Evolutionary conservation across 2,329 filamentous ascomycete species (phyloP), one percentile per base, ranked within the genome.

Genomic region (Cyanodermella asteris): DNA sequence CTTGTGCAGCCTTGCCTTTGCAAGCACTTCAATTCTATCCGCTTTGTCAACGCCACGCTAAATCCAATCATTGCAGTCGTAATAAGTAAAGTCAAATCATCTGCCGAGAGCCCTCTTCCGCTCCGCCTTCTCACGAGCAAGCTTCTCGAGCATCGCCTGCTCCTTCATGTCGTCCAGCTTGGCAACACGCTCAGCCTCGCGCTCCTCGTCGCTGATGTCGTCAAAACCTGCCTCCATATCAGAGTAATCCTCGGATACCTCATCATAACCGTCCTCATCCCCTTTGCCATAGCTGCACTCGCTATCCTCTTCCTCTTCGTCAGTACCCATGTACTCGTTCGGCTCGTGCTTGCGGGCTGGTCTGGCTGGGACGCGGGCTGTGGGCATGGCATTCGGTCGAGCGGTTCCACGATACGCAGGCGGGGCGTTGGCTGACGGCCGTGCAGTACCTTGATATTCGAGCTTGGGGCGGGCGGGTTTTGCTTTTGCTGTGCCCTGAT

Each of bases 211-310:
- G 27, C 54, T 51, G 24, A 59, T 37, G 31, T 58, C 54, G 25
- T 46, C 41, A 12, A 51, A 40, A 13, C 53, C 56, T 24, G 53
- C 55, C 38, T 59, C 55, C 55, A 59, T 59, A 30, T 55, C 55
- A 19, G 42, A 45, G 17, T 45, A 43, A 12, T 39, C 47, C 26
- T 43, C 47, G 8, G 50, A 49, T 4, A 45, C 51, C 34, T 55
- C 51, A 11, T 56, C 54, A 38, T 56, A 51, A 33, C 56, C 53
- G 23, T 26, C 32, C 8, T 32, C 31, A 11, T 29, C 31, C 8
- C 32, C 33, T 9, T 24, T 22, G 4, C 57, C 54, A 1, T 53
- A 55, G 7, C 39, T 51, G 18, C 55, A 42, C 35, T 55, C 55
- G 31, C n/a, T n/a, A n/a, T n/a, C n/a, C n/a, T 53, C 50, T 26